phyloP scores from a whole-genome alignment of 768 basidiomycete species.

The Cantharellus anzutake region DNA sequence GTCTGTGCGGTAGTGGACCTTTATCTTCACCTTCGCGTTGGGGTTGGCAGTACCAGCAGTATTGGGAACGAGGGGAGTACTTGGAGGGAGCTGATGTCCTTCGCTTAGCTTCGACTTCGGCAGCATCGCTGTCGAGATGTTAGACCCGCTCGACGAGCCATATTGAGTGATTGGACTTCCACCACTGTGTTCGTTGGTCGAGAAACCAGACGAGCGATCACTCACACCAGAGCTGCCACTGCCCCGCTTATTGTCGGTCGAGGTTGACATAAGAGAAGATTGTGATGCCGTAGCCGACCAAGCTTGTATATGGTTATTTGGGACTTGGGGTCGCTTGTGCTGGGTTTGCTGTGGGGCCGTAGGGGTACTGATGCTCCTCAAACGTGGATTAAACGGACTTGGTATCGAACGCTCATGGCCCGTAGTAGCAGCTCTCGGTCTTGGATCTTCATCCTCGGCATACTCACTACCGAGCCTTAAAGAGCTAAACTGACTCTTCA shows the following conservation, averaged over 20 bases:
- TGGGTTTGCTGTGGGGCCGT: slow-evolving; percentile 5
- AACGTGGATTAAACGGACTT: not conserved
- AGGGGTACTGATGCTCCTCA: slow-evolving; percentile 3
- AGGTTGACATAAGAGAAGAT: not conserved
- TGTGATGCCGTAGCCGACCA: not conserved
- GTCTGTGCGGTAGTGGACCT: slow-evolving; percentile 88
- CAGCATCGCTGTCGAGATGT: slow-evolving; percentile 5
- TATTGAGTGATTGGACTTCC: slow-evolving; percentile 56
- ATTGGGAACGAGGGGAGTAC: slow-evolving; percentile 1
- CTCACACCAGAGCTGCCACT: slow-evolving; percentile 19
- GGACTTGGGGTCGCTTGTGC: not conserved
- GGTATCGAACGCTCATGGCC: too few relatives aligned
- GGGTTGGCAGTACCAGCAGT: not conserved
- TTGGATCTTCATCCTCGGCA: slow-evolving; percentile 21
- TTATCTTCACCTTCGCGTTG: slow-evolving; percentile 54
- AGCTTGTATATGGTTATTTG: slow-evolving; percentile 10
- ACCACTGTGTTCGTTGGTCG: not conserved
- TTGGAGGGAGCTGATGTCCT: slow-evolving; percentile 7
- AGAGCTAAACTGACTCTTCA: slow-evolving; percentile 56
- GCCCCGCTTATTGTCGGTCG: slow-evolving; percentile 36
- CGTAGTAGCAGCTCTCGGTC: too few relatives aligned
- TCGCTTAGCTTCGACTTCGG: slow-evolving; percentile 14
- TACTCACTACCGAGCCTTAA: slow-evolving; percentile 36
- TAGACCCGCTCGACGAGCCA: slow-evolving; percentile 66
- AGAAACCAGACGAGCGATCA: not conserved